Evolutionary conservation across 2,329 filamentous ascomycete genomes (phyloP).

Genomic region (Botryotinia narcissicola): DNA sequence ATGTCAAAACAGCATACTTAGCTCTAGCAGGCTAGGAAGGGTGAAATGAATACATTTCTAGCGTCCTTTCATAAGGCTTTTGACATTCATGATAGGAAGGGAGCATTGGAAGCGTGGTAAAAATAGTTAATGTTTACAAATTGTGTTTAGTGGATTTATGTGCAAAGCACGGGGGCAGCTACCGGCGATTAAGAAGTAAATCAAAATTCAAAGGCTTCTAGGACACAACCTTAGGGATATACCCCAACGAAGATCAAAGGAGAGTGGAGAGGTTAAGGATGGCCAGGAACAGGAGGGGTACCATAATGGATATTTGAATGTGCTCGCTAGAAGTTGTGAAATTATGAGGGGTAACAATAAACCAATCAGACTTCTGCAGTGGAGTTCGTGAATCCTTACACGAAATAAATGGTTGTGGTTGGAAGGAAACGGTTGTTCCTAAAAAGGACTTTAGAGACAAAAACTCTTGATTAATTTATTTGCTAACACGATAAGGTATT

Average conservation of each 20-base stretch:
- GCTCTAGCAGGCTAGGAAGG: not conserved
- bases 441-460: not conserved
- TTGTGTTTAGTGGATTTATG: not conserved
- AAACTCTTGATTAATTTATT: not conserved
- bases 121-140: not conserved
- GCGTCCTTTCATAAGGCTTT: accelerated
- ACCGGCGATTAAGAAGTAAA: slow-evolving; percentile 39
- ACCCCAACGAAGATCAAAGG: slow-evolving; percentile 44
- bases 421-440: not conserved
- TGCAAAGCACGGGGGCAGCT: slow-evolving; percentile 28
- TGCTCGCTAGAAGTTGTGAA: slow-evolving; percentile 30
- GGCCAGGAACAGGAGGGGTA: slow-evolving; percentile 41
- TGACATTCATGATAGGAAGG: not conserved
- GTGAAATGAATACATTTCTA: not conserved
- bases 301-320: slow-evolving; percentile 27
- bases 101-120: not conserved
- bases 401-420: not conserved
- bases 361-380: slow-evolving; percentile 39
- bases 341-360: slow-evolving; percentile 47
- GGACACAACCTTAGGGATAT: slow-evolving; percentile 47
- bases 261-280: slow-evolving; percentile 37
- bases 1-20: not conserved
- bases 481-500: not conserved
- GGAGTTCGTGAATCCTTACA: slow-evolving; percentile 18
- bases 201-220: slow-evolving; percentile 41